Conservation (phyloP, 108 stramenopile species). For the Nannochloropsis salina region DNA sequence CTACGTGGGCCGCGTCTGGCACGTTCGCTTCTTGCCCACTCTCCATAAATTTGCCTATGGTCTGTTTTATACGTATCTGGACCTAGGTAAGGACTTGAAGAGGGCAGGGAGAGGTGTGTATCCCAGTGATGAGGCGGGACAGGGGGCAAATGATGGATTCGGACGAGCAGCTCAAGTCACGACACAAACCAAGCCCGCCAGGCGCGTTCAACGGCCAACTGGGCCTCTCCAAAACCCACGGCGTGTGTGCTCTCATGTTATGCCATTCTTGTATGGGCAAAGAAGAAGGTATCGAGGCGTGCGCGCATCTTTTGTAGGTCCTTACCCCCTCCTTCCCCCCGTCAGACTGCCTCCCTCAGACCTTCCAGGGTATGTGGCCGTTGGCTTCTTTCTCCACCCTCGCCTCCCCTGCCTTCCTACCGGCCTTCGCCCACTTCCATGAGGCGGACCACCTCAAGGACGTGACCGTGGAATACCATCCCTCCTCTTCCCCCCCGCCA, state of each 20-base stretch:
- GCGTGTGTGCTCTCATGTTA: slow-evolving; percentile 26
- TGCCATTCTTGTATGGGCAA: neutral
- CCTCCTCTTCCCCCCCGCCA: neutral
- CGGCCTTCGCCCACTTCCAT: neutral
- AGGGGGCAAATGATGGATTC: neutral
- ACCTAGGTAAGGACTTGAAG: slow-evolving; percentile 61
- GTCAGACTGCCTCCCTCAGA: neutral
- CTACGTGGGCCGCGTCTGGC: slow-evolving; percentile 45
- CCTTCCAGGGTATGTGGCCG: neutral
- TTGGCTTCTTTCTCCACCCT: neutral
- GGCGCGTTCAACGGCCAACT: slow-evolving; percentile 7
- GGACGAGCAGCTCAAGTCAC: neutral
- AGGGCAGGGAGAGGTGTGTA: slow-evolving; percentile 27
- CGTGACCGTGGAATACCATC: neutral
- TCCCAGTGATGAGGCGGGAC: slow-evolving; percentile 27
- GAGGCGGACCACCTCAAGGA: slow-evolving; percentile 12
- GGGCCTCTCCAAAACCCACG: slow-evolving; percentile 25
- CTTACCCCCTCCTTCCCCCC: slow-evolving; percentile 13
- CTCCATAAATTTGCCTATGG: slow-evolving; percentile 68
- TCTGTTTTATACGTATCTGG: slow-evolving; percentile 68
- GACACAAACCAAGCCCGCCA: slow-evolving; percentile 25
- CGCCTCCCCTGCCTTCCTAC: neutral
- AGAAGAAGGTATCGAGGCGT: neutral
- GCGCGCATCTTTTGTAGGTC: neutral
- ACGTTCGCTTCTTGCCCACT: slow-evolving; percentile 39